Percentiles rank a stretch among this genome's conserved stretches.
Evolutionary conservation across 1,284 basidiomycete species (phyloP).

Genomic region (Volvariella volvacea): DNA sequence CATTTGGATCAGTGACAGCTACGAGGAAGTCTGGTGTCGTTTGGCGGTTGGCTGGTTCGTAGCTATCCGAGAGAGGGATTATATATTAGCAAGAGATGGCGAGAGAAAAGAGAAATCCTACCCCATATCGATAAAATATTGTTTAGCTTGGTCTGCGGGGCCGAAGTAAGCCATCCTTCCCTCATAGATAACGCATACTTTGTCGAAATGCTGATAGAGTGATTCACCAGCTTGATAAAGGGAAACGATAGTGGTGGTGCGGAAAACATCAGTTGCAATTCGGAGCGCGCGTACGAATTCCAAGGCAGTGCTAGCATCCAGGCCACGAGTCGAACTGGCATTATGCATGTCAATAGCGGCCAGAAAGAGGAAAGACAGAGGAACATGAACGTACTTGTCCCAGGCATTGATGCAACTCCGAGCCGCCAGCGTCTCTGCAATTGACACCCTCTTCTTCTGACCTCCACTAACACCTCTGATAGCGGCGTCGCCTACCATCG

Average conservation of each 20-base stretch:
- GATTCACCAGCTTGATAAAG: constrained; percentile 69
- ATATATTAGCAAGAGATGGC: constrained; percentile 33
- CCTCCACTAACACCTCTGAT: constrained; percentile 77
- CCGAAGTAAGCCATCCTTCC: constrained; percentile 75
- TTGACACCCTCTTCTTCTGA: constrained; percentile 77
- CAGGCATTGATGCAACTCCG: constrained; percentile 56
- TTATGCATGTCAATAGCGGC: neutral
- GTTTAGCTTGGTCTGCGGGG: constrained; percentile 47
- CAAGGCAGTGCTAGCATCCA: constrained; percentile 64
- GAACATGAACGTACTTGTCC: constrained; percentile 63
- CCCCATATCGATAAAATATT: constrained; percentile 66
- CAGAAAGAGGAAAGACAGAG: constrained; percentile 3
- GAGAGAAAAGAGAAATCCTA: constrained; percentile 38
- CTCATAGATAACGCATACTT: constrained; percentile 50
- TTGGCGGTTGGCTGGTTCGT: constrained; percentile 30
- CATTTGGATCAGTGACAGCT: constrained; percentile 28
- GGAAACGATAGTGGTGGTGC: constrained; percentile 52
- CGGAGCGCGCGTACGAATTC: constrained; percentile 60
- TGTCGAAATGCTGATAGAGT: constrained; percentile 60
- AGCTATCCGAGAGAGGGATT: no score
- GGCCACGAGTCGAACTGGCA: constrained; percentile 46
- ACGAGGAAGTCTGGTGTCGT: constrained; percentile 32
- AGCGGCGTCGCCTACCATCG: constrained; percentile 63
- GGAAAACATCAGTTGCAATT: constrained; percentile 50
- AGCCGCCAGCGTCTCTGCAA: constrained; percentile 62